Conservation (phyloP, 352 stramenopile genomes). For the Pythium rhizo-oryzae region DNA sequence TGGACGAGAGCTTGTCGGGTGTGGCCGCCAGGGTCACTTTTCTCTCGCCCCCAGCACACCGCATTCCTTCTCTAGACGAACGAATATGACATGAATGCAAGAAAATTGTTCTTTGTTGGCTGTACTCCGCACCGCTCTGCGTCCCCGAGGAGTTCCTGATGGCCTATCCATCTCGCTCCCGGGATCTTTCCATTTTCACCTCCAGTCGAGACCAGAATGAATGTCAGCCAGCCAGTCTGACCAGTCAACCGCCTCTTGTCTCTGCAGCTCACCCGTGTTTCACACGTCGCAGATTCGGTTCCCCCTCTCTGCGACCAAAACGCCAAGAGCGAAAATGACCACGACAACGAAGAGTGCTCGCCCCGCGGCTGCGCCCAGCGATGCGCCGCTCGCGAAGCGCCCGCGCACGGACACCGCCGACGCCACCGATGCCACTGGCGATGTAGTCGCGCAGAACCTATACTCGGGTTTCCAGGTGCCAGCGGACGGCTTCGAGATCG, state of each 20-base stretch:
- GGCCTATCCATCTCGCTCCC: background rate
- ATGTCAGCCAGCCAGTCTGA: constrained; percentile 1
- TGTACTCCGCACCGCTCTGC: background rate
- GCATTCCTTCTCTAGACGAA: constrained; percentile 15
- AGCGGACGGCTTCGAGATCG: constrained; percentile 44
- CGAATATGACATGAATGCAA: constrained; percentile 20
- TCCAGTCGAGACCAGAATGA: background rate
- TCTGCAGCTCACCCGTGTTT: constrained; percentile 7
- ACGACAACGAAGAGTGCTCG: constrained; percentile 5
- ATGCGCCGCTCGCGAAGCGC: constrained; percentile 42
- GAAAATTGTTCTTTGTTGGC: constrained; percentile 3
- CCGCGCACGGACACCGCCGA: constrained; percentile 35
- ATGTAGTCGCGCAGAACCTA: constrained; percentile 36
- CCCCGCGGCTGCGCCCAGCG: background rate
- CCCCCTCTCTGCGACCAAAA: background rate
- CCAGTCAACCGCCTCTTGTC: constrained; percentile 15
- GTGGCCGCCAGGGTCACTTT: background rate
- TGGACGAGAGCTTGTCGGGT: background rate
- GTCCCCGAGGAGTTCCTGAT: background rate
- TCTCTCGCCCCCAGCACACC: background rate
- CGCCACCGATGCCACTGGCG: background rate
- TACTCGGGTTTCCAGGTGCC: constrained; percentile 66
- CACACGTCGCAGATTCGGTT: constrained; percentile 24
- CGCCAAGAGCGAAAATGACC: constrained; percentile 2
- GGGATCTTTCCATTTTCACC: constrained; percentile 5